Conservation (phyloP, 768 basidiomycete species). For the Butyriboletus loyo region DNA sequence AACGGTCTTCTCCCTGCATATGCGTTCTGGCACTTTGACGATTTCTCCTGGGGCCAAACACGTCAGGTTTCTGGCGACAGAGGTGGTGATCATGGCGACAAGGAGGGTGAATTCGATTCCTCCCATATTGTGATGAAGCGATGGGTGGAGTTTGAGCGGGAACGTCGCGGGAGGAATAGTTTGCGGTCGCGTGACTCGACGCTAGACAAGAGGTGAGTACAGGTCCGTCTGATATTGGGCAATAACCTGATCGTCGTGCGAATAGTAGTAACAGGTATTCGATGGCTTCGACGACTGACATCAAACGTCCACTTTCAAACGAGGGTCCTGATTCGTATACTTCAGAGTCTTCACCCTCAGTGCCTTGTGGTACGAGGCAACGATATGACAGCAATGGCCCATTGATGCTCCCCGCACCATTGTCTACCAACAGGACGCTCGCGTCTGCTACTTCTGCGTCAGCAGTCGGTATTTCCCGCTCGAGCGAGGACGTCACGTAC, state of each 20-base stretch:
- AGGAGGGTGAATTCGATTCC: constrained; percentile 97
- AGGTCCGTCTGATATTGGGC: not conserved
- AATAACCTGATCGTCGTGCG: constrained; percentile 20
- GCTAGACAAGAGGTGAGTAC: constrained; percentile 61
- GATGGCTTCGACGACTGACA: constrained; percentile 72
- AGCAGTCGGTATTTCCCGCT: constrained; percentile 44
- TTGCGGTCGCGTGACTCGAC: constrained; percentile 75
- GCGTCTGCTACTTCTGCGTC: constrained; percentile 41
- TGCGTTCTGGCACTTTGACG: constrained; percentile 99
- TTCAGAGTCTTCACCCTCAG: constrained; percentile 47
- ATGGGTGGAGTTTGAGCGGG: constrained; percentile 97
- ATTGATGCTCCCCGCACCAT: constrained; percentile 72
- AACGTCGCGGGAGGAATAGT: constrained; percentile 88
- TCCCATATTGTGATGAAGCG: constrained; percentile 97
- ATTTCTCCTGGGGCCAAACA: constrained; percentile 97
- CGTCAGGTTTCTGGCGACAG: constrained; percentile 73
- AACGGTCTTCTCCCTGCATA: constrained; percentile 95
- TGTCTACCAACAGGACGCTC: constrained; percentile 55
- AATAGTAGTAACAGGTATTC: constrained; percentile 65
- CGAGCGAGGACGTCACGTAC: constrained; percentile 40
- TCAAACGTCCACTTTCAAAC: constrained; percentile 50
- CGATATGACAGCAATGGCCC: constrained; percentile 69
- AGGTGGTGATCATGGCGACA: constrained; percentile 75
- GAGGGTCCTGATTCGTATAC: constrained; percentile 57
- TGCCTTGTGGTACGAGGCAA: constrained; percentile 42